A percentile compares a stretch with the other conserved stretches of the same genome.
Evolutionary conservation across 192 early-diverging fungal species (phyloP).

Genomic region (Pilaira anomala): DNA sequence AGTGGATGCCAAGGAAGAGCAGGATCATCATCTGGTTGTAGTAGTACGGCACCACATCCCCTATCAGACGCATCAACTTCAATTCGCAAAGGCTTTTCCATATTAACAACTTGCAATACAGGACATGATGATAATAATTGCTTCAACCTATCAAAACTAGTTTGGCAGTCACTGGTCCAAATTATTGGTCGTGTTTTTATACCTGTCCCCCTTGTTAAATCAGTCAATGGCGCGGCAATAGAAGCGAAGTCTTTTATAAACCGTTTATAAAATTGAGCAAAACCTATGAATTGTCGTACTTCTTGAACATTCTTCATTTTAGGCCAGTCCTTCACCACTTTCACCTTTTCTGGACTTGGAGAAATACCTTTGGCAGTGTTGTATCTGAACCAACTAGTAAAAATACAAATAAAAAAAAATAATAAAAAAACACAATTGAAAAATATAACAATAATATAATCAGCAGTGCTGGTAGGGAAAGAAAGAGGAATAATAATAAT

Average conservation of each 20-base stretch:
- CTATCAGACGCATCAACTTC: background rate
- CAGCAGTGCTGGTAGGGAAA: too few species aligned
- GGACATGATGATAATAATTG: background rate
- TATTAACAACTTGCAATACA: background rate
- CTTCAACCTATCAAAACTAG: background rate
- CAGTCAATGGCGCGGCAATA: constrained; percentile 20
- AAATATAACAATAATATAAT: too few species aligned
- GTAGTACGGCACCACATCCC: background rate
- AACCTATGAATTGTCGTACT: constrained; percentile 10
- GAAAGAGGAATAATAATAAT: too few species aligned
- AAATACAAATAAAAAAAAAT: too few species aligned
- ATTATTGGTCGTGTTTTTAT: constrained; percentile 2
- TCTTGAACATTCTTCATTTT: background rate
- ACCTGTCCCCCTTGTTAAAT: background rate
- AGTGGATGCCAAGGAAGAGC: constrained; percentile 18
- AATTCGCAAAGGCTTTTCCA: background rate
- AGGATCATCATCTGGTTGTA: background rate
- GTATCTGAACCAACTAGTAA: too few species aligned
- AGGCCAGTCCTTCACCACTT: constrained; percentile 6
- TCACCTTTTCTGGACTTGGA: background rate
- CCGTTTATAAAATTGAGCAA: constrained; percentile 14
- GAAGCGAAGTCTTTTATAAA: constrained; percentile 23
- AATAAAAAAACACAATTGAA: too few species aligned
- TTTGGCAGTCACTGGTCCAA: constrained; percentile 10
- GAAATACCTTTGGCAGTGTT: background rate